These are phyloP conservation scores for Hypoxylon sp. DNA, from an alignment of 2,329 filamentous ascomycete genomes.

Conservation along the genomic window DNA sequence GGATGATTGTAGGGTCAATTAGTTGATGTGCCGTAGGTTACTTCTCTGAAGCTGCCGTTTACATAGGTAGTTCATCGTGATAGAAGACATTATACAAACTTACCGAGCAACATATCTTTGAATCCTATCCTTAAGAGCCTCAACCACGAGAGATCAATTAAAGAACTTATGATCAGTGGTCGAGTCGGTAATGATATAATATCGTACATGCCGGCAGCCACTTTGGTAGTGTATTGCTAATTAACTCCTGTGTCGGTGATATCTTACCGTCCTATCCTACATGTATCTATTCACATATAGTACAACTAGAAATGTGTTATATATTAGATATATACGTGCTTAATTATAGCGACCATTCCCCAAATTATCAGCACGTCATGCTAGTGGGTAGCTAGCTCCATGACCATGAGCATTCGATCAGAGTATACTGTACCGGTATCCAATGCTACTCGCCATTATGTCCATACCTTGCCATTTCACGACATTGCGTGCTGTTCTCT, in stretches of 20 bases:
- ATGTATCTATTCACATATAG: conserved; percentile 8
- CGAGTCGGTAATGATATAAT: conserved; percentile 4
- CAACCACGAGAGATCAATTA: conserved; percentile 20
- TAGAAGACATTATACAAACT: not conserved
- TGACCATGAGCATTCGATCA: not conserved
- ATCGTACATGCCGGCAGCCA: conserved; percentile 15
- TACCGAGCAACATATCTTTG: not conserved
- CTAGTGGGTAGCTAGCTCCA: not conserved
- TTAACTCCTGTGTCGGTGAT: conserved; percentile 20
- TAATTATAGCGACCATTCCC: not conserved
- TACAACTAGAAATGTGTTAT: conserved; percentile 13
- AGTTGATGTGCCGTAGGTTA: too few species aligned
- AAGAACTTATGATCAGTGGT: not conserved
- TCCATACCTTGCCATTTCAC: not conserved
- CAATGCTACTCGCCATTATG: not conserved
- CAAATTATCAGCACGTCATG: conserved; percentile 10
- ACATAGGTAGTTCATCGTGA: conserved; percentile 1
- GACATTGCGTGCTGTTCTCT: conserved; percentile 6
- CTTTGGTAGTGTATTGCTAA: conserved; percentile 9
- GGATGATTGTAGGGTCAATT: too few species aligned
- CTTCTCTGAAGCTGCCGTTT: too few species aligned
- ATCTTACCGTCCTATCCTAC: conserved; percentile 6
- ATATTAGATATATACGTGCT: conserved; percentile 32
- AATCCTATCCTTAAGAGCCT: conserved; percentile 12
- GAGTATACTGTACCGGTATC: conserved; percentile 1